Base-by-base conservation (phyloP, 2,329 filamentous ascomycete genomes). In the Colletotrichum chrysophilum region DNA sequence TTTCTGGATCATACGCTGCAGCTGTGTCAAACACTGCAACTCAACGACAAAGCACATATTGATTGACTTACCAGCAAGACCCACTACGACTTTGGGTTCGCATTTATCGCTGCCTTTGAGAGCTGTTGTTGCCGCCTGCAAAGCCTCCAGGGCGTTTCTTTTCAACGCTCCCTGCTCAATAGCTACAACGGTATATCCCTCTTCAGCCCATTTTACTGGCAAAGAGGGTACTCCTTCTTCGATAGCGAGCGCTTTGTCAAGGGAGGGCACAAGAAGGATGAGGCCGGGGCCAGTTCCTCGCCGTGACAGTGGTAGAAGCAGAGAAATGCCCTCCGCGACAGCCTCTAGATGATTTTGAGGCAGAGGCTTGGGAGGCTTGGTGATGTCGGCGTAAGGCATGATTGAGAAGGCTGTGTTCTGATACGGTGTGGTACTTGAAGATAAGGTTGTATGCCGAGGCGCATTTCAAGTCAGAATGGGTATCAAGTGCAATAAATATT, bases 171-270 rank as follows among this genome's bases (percentile, higher is more conserved):
- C 84, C 1, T 81, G 79, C 55, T 86, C 80, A 62, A 94, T 81
- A 80, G 93, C 88, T 0, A 86, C 90, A 5, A 94, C 91, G 0
- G 89, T 86, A 78, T 91, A 94, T 0, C 93, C 91, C 80, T 94
- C 93, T 80, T 95, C 93, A 0, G 92, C 92, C 93, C 93, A 94
- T 82, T 94, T 95, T 76, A 90, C 80, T 16, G 91, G 79, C 0
- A 91, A 90, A 10, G 89, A 86, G 1, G 92, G 92, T 68, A 86
- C 86, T 76, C 71, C 82, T 78, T 79, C 79, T 61, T 69, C 76
- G 30, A 78, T 81, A 38, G 68, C 77, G 43, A 78, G 36, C 12
- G 61, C 34, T 18, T 48, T 65, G 21, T 65, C 61, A 5, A 65
- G 36, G 2, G 61, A 65, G 4, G 61, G 24, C 16, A 65, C 34